Evolutionary conservation across 2,329 filamentous ascomycete species (phyloP).

Genomic region (Penicillium fuscoglaucum): DNA sequence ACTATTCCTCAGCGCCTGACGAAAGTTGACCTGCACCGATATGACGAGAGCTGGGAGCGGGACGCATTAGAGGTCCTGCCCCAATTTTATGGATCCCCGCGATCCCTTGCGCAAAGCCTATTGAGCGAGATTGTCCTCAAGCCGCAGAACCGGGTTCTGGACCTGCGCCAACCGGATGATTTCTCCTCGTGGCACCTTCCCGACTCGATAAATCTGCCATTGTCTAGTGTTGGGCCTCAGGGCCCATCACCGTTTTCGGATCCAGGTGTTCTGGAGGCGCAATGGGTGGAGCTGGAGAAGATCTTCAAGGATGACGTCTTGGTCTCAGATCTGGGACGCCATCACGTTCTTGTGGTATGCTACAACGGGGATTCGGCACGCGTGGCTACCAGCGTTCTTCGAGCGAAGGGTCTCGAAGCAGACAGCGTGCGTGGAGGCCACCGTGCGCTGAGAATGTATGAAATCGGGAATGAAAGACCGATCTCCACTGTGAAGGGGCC

Average conservation of each 20-base stretch:
- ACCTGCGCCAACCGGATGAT: constrained; percentile 47
- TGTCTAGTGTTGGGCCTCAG: constrained; percentile 37
- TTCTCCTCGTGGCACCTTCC: constrained; percentile 49
- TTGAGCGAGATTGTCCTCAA: constrained; percentile 28
- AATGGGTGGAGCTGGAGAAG: constrained; percentile 52
- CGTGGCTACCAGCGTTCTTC: constrained; percentile 55
- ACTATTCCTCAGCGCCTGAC: constrained; percentile 43
- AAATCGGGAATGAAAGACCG: constrained; percentile 24
- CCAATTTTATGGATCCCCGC: constrained; percentile 37
- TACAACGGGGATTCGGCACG: constrained; percentile 58
- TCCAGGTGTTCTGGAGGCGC: constrained; percentile 42
- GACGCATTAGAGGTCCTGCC: constrained; percentile 43
- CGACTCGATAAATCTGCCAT: constrained; percentile 48
- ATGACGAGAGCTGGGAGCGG: constrained; percentile 58
- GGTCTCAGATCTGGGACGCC: constrained; percentile 27
- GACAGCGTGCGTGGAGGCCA: constrained; percentile 50
- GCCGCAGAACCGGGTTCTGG: constrained; percentile 43
- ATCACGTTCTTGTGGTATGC: constrained; percentile 51
- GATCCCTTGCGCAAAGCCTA: constrained; percentile 20
- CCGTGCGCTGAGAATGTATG: constrained; percentile 29
- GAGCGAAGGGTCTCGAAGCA: constrained; percentile 52
- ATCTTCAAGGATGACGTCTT: constrained; percentile 38
- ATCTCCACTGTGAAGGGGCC: constrained; percentile 7
- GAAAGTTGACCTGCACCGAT: constrained; percentile 55
- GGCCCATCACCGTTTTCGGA: constrained; percentile 51